Conservation (phyloP, 23 red algal genomes). For the Pyropia haitanensis region DNA sequence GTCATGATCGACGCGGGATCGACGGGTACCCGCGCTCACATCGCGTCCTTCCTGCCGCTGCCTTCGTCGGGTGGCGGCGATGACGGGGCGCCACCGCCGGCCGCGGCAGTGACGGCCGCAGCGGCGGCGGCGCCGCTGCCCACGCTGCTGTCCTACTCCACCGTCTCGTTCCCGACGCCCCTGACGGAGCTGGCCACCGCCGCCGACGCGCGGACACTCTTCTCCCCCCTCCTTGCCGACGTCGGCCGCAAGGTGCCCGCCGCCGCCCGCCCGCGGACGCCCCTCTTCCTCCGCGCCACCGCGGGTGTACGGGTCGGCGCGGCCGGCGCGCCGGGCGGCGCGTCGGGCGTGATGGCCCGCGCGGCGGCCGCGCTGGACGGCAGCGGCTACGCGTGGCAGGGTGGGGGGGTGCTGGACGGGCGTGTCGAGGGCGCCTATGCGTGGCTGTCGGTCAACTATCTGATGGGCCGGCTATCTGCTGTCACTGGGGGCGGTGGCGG, state of each 20-base stretch:
- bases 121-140: slow-evolving; percentile 5
- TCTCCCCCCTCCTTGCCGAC: slow-evolving; percentile 48
- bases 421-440: slow-evolving; percentile 38
- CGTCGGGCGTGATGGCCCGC: too few relatives aligned
- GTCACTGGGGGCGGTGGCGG: too few relatives aligned
- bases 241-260: slow-evolving; percentile 41
- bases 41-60: slow-evolving; percentile 27
- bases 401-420: slow-evolving; percentile 27
- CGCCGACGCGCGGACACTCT: slow-evolving; percentile 16
- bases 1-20: slow-evolving; percentile 82
- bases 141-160: slow-evolving; percentile 15
- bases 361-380: slow-evolving; percentile 23
- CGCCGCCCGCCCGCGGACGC: slow-evolving; percentile 34
- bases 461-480: slow-evolving; percentile 22
- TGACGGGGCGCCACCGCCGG: too few relatives aligned
- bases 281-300: slow-evolving; percentile 65
- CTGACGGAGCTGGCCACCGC: slow-evolving; percentile 7
- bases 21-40: slow-evolving; percentile 73
- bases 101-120: not conserved
- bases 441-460: slow-evolving; percentile 69
- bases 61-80: too few relatives aligned
- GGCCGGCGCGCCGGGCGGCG: slow-evolving; percentile 6
- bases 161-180: slow-evolving; percentile 15
- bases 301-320: slow-evolving; percentile 60
- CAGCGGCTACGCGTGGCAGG: slow-evolving; percentile 14